Conservation (phyloP, 176 grass and related monocot genomes). For the Cocos nucifera region DNA sequence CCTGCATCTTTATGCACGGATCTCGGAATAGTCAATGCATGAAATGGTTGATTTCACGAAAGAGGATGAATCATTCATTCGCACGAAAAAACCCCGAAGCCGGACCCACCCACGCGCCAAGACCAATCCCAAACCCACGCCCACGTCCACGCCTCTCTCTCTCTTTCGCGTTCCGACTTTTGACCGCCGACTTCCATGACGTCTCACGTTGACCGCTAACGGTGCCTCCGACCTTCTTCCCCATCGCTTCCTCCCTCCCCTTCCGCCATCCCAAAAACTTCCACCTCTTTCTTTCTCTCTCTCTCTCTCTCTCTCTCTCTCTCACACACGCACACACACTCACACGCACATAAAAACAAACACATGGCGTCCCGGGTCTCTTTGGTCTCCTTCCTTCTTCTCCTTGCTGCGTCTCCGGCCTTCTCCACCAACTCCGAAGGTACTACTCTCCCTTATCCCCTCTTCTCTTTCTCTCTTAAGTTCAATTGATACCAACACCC, state of each 20-base stretch:
- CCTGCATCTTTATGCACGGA: too few species aligned
- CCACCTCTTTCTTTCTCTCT: background rate
- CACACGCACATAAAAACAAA: too few species aligned
- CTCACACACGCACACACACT: too few species aligned
- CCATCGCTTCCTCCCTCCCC: background rate
- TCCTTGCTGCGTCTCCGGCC: slow-evolving; percentile 30
- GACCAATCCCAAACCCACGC: too few species aligned
- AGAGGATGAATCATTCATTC: too few species aligned
- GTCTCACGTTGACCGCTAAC: background rate
- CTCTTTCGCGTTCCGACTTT: background rate
- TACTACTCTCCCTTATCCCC: background rate
- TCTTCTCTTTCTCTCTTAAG: background rate
- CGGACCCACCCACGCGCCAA: background rate
- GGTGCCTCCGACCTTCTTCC: background rate
- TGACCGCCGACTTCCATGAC: slow-evolving; percentile 6
- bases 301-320: background rate
- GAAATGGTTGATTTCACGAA: too few species aligned
- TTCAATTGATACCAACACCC: too few species aligned
- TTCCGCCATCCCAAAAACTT: too few species aligned
- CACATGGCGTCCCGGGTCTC: slow-evolving; percentile 29
- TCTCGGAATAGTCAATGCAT: too few species aligned
- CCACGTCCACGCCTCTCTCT: background rate
- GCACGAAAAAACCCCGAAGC: background rate
- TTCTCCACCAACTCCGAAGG: slow-evolving; percentile 37
- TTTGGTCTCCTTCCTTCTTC: slow-evolving; percentile 12